These are phyloP conservation scores for Arabidopsis lyrata DNA, from an alignment of 441 rosid species.

Conservation along the genomic window DNA sequence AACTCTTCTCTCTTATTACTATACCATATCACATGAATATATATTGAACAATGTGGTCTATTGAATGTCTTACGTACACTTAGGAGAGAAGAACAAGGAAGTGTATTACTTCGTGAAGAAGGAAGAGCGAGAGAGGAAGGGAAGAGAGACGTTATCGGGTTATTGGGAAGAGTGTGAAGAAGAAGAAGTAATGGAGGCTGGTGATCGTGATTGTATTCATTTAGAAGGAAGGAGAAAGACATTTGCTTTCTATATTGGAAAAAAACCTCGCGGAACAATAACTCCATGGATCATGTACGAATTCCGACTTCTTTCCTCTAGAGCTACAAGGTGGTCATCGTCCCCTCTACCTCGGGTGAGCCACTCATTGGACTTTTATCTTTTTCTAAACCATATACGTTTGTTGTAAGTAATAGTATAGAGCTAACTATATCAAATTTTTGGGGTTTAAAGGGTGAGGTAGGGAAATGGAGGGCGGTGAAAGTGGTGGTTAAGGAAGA, in stretches of 20 bases:
- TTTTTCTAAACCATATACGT: neutral
- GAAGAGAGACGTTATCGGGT: constrained; percentile 37
- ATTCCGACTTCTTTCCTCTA: constrained; percentile 42
- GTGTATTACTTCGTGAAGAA: constrained; percentile 46
- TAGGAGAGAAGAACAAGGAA: constrained; percentile 50
- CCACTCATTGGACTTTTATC: neutral
- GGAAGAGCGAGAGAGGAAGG: constrained; percentile 45
- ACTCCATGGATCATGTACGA: constrained; percentile 51
- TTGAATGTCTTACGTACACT: neutral
- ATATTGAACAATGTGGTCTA: constrained; percentile 26
- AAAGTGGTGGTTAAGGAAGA: constrained; percentile 45
- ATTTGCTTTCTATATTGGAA: constrained; percentile 45
- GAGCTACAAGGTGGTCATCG: constrained; percentile 30
- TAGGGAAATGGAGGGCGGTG: constrained; percentile 48
- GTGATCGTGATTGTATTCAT: constrained; percentile 14
- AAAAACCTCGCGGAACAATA: constrained; percentile 43
- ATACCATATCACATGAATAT: neutral
- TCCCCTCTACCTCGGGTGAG: constrained; percentile 37
- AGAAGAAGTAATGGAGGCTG: constrained; percentile 39
- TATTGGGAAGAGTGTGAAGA: constrained; percentile 43
- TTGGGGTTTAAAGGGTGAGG: constrained; percentile 26
- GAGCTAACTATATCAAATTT: neutral
- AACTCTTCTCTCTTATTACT: neutral
- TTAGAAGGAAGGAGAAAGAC: constrained; percentile 47
- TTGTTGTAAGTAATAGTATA: neutral